Evolutionary conservation across 805 yeast species (phyloP).

Genomic region (Teunomyces tritomae): DNA sequence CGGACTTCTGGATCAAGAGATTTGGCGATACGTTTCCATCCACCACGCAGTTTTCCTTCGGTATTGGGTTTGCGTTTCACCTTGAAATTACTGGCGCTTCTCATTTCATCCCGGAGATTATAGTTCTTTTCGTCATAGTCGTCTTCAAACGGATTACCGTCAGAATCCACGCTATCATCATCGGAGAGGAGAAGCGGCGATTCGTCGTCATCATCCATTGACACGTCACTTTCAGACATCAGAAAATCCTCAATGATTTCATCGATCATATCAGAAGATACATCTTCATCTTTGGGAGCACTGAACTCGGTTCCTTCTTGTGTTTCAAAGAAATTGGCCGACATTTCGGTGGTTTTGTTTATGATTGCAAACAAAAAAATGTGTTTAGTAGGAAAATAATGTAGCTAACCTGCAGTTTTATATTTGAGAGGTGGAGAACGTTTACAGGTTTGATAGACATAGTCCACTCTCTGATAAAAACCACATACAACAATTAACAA

Average conservation of each 20-base stretch:
- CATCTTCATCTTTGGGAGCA: conserved; percentile 14
- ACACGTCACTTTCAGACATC: conserved; percentile 5
- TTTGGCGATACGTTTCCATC: conserved; percentile 37
- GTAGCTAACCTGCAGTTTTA: neutral
- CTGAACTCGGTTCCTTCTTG: conserved; percentile 9
- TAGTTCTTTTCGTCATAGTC: conserved; percentile 38
- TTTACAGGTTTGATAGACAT: conserved; percentile 1
- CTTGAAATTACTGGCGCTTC: conserved; percentile 66
- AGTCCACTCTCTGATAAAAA: no score
- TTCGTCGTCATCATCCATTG: conserved; percentile 10
- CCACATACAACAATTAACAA: no score
- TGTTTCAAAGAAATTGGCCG: conserved; percentile 21
- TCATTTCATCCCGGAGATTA: conserved; percentile 58
- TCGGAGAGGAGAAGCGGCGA: conserved; percentile 15
- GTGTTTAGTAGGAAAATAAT: neutral
- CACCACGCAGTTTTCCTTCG: conserved; percentile 32
- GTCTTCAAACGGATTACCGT: conserved; percentile 30
- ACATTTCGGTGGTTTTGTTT: conserved; percentile 11
- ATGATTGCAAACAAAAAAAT: neutral
- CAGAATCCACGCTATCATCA: conserved; percentile 21
- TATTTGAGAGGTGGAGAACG: neutral
- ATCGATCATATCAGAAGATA: conserved; percentile 16
- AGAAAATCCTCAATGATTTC: conserved; percentile 6
- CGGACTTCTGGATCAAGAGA: conserved; percentile 70
- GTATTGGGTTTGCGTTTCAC: conserved; percentile 36